Evolutionary conservation across 208 protist genomes (phyloP).

Genomic region (Trypanosoma theileri): DNA sequence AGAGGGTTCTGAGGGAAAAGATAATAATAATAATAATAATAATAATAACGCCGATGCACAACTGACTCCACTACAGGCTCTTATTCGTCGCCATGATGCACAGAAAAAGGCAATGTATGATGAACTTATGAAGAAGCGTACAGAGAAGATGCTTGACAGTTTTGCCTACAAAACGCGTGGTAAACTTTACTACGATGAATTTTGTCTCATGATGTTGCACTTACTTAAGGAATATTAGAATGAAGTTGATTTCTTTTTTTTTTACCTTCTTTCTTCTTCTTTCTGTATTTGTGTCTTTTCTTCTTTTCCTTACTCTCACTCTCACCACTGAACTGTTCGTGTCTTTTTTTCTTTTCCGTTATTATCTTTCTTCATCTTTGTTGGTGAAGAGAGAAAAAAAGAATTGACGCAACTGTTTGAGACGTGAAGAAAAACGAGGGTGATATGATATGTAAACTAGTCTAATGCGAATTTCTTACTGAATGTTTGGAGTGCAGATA

Average conservation of each 20-base stretch:
- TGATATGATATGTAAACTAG: not conserved
- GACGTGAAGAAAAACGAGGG: too few relatives aligned
- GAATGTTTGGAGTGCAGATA: not conserved
- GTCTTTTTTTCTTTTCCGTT: not conserved
- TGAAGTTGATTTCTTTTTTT: not conserved
- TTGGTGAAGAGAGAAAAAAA: too few relatives aligned
- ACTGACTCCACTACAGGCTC: not conserved
- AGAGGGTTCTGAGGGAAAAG: not conserved
- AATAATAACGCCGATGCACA: not conserved
- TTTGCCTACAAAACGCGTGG: slow-evolving; percentile 46
- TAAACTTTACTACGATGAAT: slow-evolving; percentile 64
- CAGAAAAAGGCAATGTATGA: slow-evolving; percentile 19
- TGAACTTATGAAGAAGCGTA: slow-evolving; percentile 23
- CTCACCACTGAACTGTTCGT: not conserved
- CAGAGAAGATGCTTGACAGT: slow-evolving; percentile 21
- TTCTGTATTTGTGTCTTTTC: not conserved
- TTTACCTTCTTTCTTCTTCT: not conserved
- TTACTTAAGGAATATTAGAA: slow-evolving; percentile 44
- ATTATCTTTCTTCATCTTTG: too few relatives aligned
- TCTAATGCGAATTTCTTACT: too few relatives aligned
- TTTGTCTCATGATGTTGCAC: slow-evolving; percentile 60
- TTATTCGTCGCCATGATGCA: slow-evolving; percentile 24
- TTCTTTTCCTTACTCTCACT: too few relatives aligned
- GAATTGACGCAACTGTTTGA: too few relatives aligned
- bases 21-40: not conserved